Base-by-base conservation (phyloP, 1,284 basidiomycete species). In the Sphaerobolus stellatus region DNA sequence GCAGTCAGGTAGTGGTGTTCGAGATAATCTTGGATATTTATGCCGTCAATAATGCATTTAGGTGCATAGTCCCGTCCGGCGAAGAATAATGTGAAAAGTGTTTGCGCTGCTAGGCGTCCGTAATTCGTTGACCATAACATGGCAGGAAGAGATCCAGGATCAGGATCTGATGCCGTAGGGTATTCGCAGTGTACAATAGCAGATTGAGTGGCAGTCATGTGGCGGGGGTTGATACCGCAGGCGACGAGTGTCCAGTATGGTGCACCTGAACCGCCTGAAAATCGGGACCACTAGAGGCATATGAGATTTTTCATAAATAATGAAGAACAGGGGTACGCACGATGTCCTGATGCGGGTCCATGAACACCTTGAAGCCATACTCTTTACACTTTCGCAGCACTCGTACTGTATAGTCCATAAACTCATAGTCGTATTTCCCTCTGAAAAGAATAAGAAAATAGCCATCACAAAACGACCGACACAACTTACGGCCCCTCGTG, bases 51-150 rank as follows among this genome's bases (percentile, higher is more conserved):
- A 62, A 94, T 75, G 70, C 94, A 98, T 56, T 87, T 86, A 0
- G 96, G 96, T 0, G 95, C 94, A 68, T 86, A 98, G 50, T 88
- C 84, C 30, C 82, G 82, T 3, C 96, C 96, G 27, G 89, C 94
- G 67, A 94, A 98, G 81, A 98, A 98, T 54, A 99, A 81, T 2
- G 94, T 94, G 75, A 94, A 97, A 52, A 98, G 68, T 4, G 94
- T 97, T 66, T 94, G 93, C 13, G 84, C 86, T 36, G 89, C 84
- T 16, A 98, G 82, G 11, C 91, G 90, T 46, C 89, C 86, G 66
- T 98, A 98, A 68, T 98, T 98, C 22, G 96, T 98, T 14, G 88
- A 86, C 96, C 96, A 98, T 59, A 95, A 84, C 96, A 99, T 99
- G 49, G 88, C 84, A 2, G 96, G 94, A 58, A 94, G 81, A 0